Evolutionary conservation across 176 grass and related monocot genomes (phyloP), one percentile per base, ranked within the genome.

Genomic region (Rhynchospora tenuis): DNA sequence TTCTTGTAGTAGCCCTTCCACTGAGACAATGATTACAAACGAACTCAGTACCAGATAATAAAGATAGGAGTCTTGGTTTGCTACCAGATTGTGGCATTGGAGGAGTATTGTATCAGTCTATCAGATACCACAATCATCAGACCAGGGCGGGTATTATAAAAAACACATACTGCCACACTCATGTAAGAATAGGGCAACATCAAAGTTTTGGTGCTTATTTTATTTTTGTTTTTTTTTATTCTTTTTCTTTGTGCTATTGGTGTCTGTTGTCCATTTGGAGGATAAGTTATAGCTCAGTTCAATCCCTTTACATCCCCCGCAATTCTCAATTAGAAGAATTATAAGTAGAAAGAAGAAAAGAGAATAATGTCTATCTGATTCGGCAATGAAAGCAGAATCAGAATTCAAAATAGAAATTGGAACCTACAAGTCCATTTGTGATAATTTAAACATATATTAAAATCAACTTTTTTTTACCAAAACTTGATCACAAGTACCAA

Each of bases 1-100:
- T 89, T 94, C 81, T 59, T 91, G 87, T 89, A 91, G 62, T 88
- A 84, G n/a, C 69, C 71, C 79, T 65, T 93, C 89, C 80, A 79
- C 88, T 95, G 90, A 86, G 88, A 92, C 24, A 47, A 66, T 7
- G 7, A 82, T 76, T 55, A 23, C 2, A 33, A 16, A 45, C 16
- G 9, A 55, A 76, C 3, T 71, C 17, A 71, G 6, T 28, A 55
- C 4, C 48, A 76, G 24, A 6, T 27, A 9, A 6, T 28, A 52
- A 6, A 76, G 33, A 20, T 76, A 6, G 7, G n/a, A 73, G 1
- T 19, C 19, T 47, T 23, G 23, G n/a, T 72, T 72, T 47, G 6
- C 17, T 43, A 47, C 68, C 2, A 38, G 28, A 67, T 33, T 33
- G 12, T n/a, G 9, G 66, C 66, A 70, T 70, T 70, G 13, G 43